Evolutionary conservation across 176 grass and related monocot genomes (phyloP).

Genomic region (Leersia perrieri): DNA sequence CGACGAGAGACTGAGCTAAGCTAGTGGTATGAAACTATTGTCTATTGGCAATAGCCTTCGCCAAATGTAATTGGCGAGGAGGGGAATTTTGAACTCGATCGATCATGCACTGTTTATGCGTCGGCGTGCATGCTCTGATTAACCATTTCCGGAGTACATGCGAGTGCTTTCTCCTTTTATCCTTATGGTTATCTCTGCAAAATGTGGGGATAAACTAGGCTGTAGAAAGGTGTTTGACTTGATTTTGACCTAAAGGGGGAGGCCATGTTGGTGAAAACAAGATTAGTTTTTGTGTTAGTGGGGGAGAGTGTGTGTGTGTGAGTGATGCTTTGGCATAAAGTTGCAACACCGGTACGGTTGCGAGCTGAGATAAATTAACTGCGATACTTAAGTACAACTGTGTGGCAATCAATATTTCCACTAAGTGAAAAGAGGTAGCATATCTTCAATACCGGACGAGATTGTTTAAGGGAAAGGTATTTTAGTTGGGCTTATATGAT

Average conservation of each 20-base stretch:
- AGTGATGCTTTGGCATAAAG: constrained; percentile 45
- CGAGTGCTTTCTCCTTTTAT: background rate
- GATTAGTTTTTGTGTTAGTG: constrained; percentile 29
- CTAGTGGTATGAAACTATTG: background rate
- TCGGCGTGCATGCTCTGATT: background rate
- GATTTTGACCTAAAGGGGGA: constrained; percentile 29
- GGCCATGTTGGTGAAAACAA: constrained; percentile 22
- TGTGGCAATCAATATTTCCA: constrained; percentile 53
- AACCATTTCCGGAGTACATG: background rate
- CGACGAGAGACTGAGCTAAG: too few relatives aligned
- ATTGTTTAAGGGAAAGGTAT: constrained; percentile 41
- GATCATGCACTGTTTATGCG: background rate
- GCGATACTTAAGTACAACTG: constrained; percentile 44
- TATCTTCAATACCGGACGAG: constrained; percentile 40
- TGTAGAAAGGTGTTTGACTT: constrained; percentile 13
- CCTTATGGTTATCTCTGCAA: background rate
- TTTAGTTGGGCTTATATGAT: constrained; percentile 16
- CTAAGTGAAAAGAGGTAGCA: constrained; percentile 47
- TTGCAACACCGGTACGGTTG: constrained; percentile 29
- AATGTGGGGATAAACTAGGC: background rate
- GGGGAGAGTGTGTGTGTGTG: background rate
- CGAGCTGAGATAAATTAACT: constrained; percentile 33
- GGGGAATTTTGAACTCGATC: background rate
- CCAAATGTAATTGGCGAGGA: background rate
- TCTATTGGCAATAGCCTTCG: background rate